Percentiles rank a stretch among this genome's conserved stretches.
Conservation (phyloP, 2,329 filamentous ascomycete genomes). For the Pseudocercospora crystallina region DNA sequence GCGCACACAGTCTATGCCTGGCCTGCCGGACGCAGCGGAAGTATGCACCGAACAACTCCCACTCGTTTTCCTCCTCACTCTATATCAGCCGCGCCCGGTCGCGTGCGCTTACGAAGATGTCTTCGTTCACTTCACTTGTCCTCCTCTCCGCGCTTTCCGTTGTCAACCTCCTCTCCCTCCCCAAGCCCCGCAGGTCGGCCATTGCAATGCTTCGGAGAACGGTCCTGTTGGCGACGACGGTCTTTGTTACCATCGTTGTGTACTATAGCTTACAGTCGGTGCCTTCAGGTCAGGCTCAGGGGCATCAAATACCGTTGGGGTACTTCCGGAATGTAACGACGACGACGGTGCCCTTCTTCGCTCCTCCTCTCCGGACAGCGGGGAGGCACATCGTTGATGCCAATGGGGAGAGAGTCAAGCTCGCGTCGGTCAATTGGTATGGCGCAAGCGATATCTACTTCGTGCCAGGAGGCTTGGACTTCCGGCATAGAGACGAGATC, state of each 20-base stretch:
- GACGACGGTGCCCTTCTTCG: conserved; percentile 38
- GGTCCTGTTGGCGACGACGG: conserved; percentile 13
- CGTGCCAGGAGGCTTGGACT: conserved; percentile 63
- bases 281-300: conserved; percentile 23
- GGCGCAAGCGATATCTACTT: conserved; percentile 67
- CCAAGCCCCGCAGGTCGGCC: conserved; percentile 16
- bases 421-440: conserved; percentile 70
- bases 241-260: conserved; percentile 19
- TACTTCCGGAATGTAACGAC: conserved; percentile 17
- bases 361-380: conserved; percentile 58
- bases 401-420: conserved; percentile 58
- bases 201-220: conserved; percentile 20
- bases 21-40: conserved; percentile 12
- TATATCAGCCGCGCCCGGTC: conserved; percentile 8
- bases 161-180: conserved; percentile 14
- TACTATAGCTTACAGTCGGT: conserved; percentile 29
- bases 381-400: conserved; percentile 63
- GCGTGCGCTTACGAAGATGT: conserved; percentile 6
- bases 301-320: conserved; percentile 12
- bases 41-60: conserved; percentile 1
- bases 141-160: conserved; percentile 10
- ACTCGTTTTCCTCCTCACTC: conserved; percentile 3
- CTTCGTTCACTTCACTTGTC: conserved; percentile 12
- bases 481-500: conserved; percentile 62
- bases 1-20: not conserved